Conservation (phyloP, 305 asterid species). For the Fraxinus dipetala region DNA sequence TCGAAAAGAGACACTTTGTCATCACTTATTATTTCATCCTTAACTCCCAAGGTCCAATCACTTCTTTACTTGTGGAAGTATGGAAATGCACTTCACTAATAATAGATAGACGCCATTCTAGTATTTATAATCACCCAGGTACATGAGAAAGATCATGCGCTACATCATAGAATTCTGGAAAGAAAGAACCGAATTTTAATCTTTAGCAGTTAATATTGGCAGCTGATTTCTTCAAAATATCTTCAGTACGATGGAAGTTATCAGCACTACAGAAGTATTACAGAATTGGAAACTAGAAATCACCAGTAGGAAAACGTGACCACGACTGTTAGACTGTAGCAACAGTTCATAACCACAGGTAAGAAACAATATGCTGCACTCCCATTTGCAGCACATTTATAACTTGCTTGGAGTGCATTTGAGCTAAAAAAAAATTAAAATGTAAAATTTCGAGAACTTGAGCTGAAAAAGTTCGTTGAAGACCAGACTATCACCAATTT, state of each 20-base stretch:
- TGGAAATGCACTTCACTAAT: background rate
- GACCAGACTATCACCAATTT: background rate
- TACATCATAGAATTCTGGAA: background rate
- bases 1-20: background rate
- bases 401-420: background rate
- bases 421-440: background rate
- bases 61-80: background rate
- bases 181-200: background rate
- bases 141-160: background rate
- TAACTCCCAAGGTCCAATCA: constrained; percentile 1
- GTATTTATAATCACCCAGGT: background rate
- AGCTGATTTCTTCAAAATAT: background rate
- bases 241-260: background rate
- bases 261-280: background rate
- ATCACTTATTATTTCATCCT: constrained; percentile 14
- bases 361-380: background rate
- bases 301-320: background rate
- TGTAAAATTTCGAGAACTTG: background rate
- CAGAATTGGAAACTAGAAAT: background rate
- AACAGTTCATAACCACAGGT: background rate
- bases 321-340: background rate
- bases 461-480: background rate
- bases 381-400: background rate
- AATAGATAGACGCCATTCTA: background rate
- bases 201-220: background rate